Evolutionary conservation across 148 eudicot genomes (phyloP), one percentile per base, ranked within the genome.

Genomic region (Cornus controversa): DNA sequence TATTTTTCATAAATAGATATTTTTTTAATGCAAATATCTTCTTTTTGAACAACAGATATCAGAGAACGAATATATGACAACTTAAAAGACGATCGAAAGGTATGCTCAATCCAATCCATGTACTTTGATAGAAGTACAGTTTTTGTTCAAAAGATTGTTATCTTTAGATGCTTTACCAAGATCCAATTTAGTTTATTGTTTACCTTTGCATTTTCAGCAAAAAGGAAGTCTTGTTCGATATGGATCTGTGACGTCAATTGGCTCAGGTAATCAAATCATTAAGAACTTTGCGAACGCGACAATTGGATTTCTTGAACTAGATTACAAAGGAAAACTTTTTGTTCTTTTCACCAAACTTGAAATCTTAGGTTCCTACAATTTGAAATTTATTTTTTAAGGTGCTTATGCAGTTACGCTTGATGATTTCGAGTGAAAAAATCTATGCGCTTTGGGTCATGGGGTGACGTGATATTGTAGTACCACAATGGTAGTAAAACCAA

Each of bases 171-270:
- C 14, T 50, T 14, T 50, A 50, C 57, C 57, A 13, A 1, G 20
- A 45, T 50, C 18, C 57, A 29, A 36, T 31, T 28, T 45, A 67
- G 26, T 69, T 50, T 57, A 10, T 29, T 22, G 22, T 54, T 70
- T 68, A 3, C 11, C 62, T 75, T 20, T 77, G 42, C 62, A 40
- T 66, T 27, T 60, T 75, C 73, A 67, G 84, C 85, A 69, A 78
- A 83, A 83, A 76, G 78, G 75, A 78, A 74, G 80, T 31, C 80
- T 86, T 37, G 82, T 79, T 72, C 83, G 85, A 73, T 79, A 83
- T 85, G 88, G 85, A 77, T 85, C 87, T 3, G 78, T 71, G 58
- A 77, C 83, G 66, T 79, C 87, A 66, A 47, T 79, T 79, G 85
- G 75, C 57, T 81, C 90, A 85, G 88, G 91, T 88, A 77, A 77